Evolutionary conservation across 192 early-diverging fungal species (phyloP), one percentile per base, ranked within the genome.

Genomic region (Cetraspora pellucida): DNA sequence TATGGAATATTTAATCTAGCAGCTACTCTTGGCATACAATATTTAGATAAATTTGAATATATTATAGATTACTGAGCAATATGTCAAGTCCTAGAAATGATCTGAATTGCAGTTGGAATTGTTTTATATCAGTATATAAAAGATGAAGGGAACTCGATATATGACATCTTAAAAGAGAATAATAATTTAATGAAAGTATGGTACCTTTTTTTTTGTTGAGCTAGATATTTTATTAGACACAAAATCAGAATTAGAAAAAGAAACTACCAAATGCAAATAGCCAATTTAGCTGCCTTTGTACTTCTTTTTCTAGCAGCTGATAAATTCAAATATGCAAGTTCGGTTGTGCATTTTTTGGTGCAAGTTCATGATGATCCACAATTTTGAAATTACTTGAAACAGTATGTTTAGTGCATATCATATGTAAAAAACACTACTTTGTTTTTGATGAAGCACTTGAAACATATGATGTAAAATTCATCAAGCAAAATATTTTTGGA

Each of bases 391-490:
- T 37, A 46, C 11, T 68, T 14, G 13, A 27, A 8, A 28, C 10
- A 28, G 28, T 28, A 30, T 21, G 25, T 10, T 65, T 27, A 30
- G 63, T 65, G 10, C 27, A 65, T 28, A 8, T 69, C 44, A 11
- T 25, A 47, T 2, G 9, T 16, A 3, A 69, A 9, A 21, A 27
- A 44, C 37, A 47, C 4, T 46, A 47, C 47, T 46, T 46, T 44
- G 67, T 10, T 69, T 69, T 69, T 69, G 46, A 69, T 69, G 46
- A 49, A 69, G 44, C 19, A 46, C 67, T 69, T 21, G n/a, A 69
- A 69, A 69, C 10, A 4, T n/a, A 17, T 49, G n/a, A 44, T 1
- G n/a, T 69, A 47, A 69, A 44, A 21, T 69, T 69, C 47, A 23
- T 46, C 44, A 69, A 45, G 0, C 7, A 69, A 46, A 69, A 69